Conservation (phyloP, 2,329 filamentous ascomycete genomes). For the Alternaria brassicae region DNA sequence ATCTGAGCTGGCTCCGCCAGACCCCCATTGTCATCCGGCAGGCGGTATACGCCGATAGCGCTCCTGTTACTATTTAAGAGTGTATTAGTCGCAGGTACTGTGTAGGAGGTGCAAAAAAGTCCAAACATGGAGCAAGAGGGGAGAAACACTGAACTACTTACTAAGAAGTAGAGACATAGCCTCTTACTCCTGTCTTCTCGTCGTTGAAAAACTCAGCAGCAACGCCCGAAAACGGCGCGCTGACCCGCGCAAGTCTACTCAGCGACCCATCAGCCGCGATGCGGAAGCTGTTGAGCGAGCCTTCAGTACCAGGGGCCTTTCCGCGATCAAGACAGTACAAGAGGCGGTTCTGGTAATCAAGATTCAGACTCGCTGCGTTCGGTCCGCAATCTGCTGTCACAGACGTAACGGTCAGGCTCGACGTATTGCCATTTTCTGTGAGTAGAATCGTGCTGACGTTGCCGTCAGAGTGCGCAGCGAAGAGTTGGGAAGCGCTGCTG, state of each 20-base stretch:
- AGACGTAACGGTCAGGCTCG: slow-evolving; percentile 16
- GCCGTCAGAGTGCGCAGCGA: slow-evolving; percentile 22
- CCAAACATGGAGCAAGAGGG: not conserved
- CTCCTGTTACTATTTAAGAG: slow-evolving; percentile 14
- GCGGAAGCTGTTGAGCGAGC: slow-evolving; percentile 19
- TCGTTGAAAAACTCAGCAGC: slow-evolving; percentile 15
- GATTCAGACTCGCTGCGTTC: slow-evolving; percentile 20
- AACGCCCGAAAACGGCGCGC: slow-evolving; percentile 23
- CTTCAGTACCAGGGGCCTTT: slow-evolving; percentile 8
- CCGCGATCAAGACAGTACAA: slow-evolving; percentile 27
- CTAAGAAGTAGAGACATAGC: slow-evolving; percentile 21
- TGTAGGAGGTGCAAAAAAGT: not conserved
- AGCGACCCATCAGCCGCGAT: slow-evolving; percentile 11
- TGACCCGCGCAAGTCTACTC: slow-evolving; percentile 13
- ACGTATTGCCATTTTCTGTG: not conserved
- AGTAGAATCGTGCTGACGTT: slow-evolving; percentile 20
- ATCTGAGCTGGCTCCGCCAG: slow-evolving; percentile 7
- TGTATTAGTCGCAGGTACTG: not conserved
- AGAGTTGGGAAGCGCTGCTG: slow-evolving; percentile 14
- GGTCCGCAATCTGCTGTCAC: slow-evolving; percentile 12
- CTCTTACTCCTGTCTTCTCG: slow-evolving; percentile 1
- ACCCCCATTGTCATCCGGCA: slow-evolving; percentile 10
- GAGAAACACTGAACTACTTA: slow-evolving; percentile 3
- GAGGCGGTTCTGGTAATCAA: slow-evolving; percentile 16
- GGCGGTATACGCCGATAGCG: slow-evolving; percentile 15